Evolutionary conservation across 1,284 basidiomycete species (phyloP), one percentile per base, ranked within the genome.

Genomic region (Austroboletus olivaceoglutinosus): DNA sequence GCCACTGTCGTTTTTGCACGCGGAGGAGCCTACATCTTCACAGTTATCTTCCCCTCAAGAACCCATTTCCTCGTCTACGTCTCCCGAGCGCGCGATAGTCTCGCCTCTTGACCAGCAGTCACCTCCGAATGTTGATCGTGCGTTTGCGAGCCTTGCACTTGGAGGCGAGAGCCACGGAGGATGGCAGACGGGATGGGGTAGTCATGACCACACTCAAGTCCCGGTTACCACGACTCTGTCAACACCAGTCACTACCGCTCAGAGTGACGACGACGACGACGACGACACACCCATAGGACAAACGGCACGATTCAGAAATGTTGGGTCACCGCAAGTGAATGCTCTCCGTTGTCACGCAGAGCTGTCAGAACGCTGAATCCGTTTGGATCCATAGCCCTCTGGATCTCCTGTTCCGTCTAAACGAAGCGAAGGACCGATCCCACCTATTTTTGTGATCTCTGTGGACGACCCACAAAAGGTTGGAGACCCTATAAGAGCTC

Each of bases 401-500:
- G 45, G 38, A 31, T 56, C 60, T n/a, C 58, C 62, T 15, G 41
- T 25, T 33, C 30, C 38, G 6, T 50, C 55, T 34, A 60, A 62
- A 34, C 60, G 67, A 51, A 69, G 71, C 45, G 75, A 78, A 44
- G 77, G 75, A 15, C 40, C 54, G 10, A 62, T 83, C 31, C 80
- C 77, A 47, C 82, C 86, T 16, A 71, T 83, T 9, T 91, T 96
- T 67, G 70, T 80, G 18, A 92, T 97, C 57, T 82, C 86, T 0
- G 92, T 98, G 18, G 89, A 91, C 44, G 94, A 98, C 69, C 94
- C 94, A 15, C 93, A 96, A 56, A 91, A 91, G 60, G 88, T 97
- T 30, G 94, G 94, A 22, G 93, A 95, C 65, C 89, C 92, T 0
- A 91, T 96, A 37, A 83, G 91, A 49, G 86, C 90, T 21, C 95